These are phyloP conservation scores for Candida quercuum DNA, from an alignment of 805 yeast genomes.

Conservation along the genomic window DNA sequence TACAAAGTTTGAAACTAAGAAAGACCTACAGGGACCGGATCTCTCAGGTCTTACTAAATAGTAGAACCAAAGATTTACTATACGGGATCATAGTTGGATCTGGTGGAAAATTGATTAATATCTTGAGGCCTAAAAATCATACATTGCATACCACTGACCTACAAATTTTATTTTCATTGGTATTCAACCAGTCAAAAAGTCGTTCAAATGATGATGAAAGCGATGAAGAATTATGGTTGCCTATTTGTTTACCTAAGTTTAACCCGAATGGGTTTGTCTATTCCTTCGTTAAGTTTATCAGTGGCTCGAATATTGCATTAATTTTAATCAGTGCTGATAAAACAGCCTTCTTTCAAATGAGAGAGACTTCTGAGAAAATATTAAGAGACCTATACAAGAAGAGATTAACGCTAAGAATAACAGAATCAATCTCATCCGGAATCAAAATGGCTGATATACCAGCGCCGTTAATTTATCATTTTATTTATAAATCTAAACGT, in stretches of 20 bases:
- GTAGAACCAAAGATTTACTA: conserved; percentile 49
- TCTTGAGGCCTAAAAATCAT: conserved; percentile 73
- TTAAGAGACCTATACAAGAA: conserved; percentile 34
- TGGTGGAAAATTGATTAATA: conserved; percentile 59
- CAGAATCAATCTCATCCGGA: conserved; percentile 31
- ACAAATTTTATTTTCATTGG: conserved; percentile 64
- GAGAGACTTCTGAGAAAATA: conserved; percentile 51
- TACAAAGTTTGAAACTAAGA: conserved; percentile 57
- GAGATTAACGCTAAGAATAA: conserved; percentile 32
- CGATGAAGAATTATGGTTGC: conserved; percentile 85
- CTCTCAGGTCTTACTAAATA: conserved; percentile 46
- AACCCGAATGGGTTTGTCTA: conserved; percentile 85
- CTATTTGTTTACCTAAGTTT: conserved; percentile 87
- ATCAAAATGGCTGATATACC: conserved; percentile 46
- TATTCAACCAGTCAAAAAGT: conserved; percentile 40
- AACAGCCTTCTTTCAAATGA: conserved; percentile 73
- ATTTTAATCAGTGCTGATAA: conserved; percentile 53
- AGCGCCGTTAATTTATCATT: conserved; percentile 64
- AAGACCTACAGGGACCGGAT: conserved; percentile 53
- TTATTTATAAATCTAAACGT: conserved; percentile 67
- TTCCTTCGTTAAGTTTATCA: conserved; percentile 62
- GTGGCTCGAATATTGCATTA: conserved; percentile 33
- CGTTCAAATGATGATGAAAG: conserved; percentile 47
- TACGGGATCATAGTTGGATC: conserved; percentile 72
- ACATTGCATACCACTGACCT: conserved; percentile 78